Base-by-base conservation (phyloP, 495 filamentous ascomycete species). In the Opeltia flavorubescens region DNA sequence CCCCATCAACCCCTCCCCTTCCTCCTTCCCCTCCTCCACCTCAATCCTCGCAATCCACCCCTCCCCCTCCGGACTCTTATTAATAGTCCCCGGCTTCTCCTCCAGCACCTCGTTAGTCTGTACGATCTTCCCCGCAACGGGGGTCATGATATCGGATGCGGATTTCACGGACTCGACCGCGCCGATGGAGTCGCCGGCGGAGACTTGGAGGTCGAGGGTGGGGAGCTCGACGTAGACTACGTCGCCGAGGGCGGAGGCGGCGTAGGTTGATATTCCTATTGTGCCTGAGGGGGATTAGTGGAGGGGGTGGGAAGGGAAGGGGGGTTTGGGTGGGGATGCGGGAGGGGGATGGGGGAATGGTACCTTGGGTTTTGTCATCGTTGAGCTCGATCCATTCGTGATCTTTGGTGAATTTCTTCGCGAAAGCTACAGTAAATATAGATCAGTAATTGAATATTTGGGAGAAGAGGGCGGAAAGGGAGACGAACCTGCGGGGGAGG, bases 141-240 rank as follows among this genome's bases (percentile, higher is more conserved):
- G 93, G 4, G 87, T 80, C 62, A 93, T 80, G 67, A 98, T 94
- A 62, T 98, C 91, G 50, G 86, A 89, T 15, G 93, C 91, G 35
- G 84, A 89, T 74, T 98, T 98, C 61, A 98, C 91, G 8, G 86
- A 94, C 73, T 98, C 91, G 50, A 98, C 89, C 38, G 91, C 88
- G 46, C 91, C 91, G 50, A 86, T 78, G 53, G 83, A 84, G 51
- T 75, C 79, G 51, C 77, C 78, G 35, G 76, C 69, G 18, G 72
- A 73, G 29, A 86, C 68, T 48, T 76, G 73, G 2, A 83, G 84
- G 29, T 78, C 76, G 9, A 76, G 55, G 17, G 79, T 83, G 9
- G 80, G 82, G n/a, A 80, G 77, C 74, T 98, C 91, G 52, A 96
- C 86, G 69, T 78, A 98, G 59, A 98, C 89, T 45, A 96, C 87